These are phyloP conservation scores for Colletotrichum echinochloae DNA, from an alignment of 2,329 filamentous ascomycete genomes.

Conservation along the genomic window DNA sequence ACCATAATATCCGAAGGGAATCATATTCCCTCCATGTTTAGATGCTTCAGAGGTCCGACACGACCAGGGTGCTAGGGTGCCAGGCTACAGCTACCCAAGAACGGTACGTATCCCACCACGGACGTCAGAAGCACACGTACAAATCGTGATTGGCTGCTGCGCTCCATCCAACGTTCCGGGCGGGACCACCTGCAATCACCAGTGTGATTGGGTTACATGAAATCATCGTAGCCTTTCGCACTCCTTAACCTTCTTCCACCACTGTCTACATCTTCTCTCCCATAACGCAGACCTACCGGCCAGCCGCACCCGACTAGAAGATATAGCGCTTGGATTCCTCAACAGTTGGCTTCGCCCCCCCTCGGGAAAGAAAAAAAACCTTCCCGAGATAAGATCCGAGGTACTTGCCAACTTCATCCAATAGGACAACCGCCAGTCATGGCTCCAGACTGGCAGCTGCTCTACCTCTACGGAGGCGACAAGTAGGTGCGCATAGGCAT, in stretches of 20 bases:
- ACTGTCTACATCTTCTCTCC: neutral
- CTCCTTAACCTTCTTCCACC: neutral
- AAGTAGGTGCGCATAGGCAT: conserved; percentile 48
- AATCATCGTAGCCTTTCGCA: conserved; percentile 18
- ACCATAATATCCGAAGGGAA: neutral
- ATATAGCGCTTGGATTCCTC: neutral
- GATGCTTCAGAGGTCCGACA: neutral
- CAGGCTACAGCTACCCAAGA: too few species aligned
- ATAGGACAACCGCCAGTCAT: conserved; percentile 8
- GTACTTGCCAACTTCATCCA: neutral
- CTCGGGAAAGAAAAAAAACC: too few species aligned
- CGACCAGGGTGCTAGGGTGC: too few species aligned
- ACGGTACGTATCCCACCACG: neutral
- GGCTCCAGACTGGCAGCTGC: conserved; percentile 35
- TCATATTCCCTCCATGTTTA: neutral
- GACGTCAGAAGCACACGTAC: neutral
- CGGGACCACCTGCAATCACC: neutral
- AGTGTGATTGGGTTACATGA: neutral
- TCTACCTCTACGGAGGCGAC: conserved; percentile 56
- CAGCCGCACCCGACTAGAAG: neutral
- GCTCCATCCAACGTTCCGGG: neutral
- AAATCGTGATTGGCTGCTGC: neutral
- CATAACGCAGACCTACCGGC: conserved; percentile 11
- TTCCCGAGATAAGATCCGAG: neutral
- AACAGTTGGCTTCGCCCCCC: neutral